These are phyloP conservation scores for Mycena amicta DNA, from an alignment of 768 basidiomycete species.

Conservation along the genomic window DNA sequence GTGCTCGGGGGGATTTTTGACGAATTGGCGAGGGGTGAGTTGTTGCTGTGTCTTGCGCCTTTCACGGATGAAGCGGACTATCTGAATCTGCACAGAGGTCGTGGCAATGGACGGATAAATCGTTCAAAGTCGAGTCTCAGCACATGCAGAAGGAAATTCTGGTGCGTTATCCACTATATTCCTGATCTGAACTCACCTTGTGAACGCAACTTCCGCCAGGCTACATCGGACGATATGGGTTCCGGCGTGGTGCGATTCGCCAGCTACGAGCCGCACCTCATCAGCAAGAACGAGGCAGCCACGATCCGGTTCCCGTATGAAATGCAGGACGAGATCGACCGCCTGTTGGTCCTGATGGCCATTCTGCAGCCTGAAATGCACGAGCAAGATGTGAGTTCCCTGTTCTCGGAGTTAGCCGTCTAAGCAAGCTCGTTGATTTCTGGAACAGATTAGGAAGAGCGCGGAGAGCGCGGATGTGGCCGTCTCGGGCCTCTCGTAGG, in stretches of 20 bases:
- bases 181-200: too few species aligned
- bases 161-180: conserved; percentile 3
- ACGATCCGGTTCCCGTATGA: conserved; percentile 1
- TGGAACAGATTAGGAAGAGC: too few species aligned
- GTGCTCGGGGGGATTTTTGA: not conserved
- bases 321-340: conserved; percentile 12
- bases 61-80: too few species aligned
- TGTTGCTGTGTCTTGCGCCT: too few species aligned
- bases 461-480: too few species aligned
- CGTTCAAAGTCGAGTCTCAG: not conserved
- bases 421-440: too few species aligned
- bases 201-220: too few species aligned
- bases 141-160: not conserved
- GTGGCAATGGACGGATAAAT: not conserved
- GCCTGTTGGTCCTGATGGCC: conserved; percentile 13
- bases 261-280: not conserved
- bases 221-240: too few species aligned
- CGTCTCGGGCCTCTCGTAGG: too few species aligned
- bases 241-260: conserved; percentile 7
- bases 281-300: conserved; percentile 5
- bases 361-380: conserved; percentile 7
- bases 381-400: conserved; percentile 13
- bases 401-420: too few species aligned
- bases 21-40: too few species aligned
- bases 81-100: too few species aligned